Evolutionary conservation across 1,284 basidiomycete species (phyloP).

Genomic region (Apiotrichum veenhuisii): DNA sequence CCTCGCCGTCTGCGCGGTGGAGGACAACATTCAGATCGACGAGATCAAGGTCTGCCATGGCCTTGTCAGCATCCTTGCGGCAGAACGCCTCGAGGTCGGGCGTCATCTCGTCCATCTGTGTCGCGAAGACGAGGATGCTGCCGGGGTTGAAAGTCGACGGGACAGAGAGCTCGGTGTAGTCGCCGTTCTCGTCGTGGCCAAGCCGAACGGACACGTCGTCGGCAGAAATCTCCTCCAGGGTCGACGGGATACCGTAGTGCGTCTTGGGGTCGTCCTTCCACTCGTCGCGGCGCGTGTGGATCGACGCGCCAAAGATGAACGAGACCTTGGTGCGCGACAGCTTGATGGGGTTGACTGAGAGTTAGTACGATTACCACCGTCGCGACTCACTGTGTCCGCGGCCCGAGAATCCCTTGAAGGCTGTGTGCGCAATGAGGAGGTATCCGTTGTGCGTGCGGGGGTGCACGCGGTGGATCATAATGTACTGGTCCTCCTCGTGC

Average conservation of each 20-base stretch:
- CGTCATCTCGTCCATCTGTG: conserved; percentile 60
- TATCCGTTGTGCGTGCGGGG: conserved; percentile 88
- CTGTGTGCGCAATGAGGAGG: conserved; percentile 81
- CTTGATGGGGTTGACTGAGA: conserved; percentile 73
- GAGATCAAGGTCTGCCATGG: conserved; percentile 69
- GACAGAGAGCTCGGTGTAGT: conserved; percentile 70
- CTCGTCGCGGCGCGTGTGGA: conserved; percentile 66
- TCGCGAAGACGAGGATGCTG: conserved; percentile 83
- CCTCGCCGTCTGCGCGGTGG: conserved; percentile 81
- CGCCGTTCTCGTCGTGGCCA: conserved; percentile 63
- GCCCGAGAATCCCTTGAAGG: conserved; percentile 76
- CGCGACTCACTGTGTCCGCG: conserved; percentile 65
- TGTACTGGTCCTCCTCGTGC: conserved; percentile 92
- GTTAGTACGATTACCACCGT: conserved; percentile 8
- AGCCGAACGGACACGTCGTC: conserved; percentile 51
- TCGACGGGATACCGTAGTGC: conserved; percentile 70
- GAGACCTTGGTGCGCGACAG: conserved; percentile 71
- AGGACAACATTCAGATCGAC: conserved; percentile 83
- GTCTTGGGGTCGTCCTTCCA: conserved; percentile 57
- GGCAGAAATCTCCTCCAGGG: conserved; percentile 61
- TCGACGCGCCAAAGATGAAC: conserved; percentile 72
- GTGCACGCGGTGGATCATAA: conserved; percentile 83
- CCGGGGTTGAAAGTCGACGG: conserved; percentile 87
- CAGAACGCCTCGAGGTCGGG: conserved; percentile 68
- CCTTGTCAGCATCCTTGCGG: conserved; percentile 62